Percentiles rank a stretch among this genome's conserved stretches.
Conservation (phyloP, 306 rosid genomes). For the Rosa lucieae region DNA sequence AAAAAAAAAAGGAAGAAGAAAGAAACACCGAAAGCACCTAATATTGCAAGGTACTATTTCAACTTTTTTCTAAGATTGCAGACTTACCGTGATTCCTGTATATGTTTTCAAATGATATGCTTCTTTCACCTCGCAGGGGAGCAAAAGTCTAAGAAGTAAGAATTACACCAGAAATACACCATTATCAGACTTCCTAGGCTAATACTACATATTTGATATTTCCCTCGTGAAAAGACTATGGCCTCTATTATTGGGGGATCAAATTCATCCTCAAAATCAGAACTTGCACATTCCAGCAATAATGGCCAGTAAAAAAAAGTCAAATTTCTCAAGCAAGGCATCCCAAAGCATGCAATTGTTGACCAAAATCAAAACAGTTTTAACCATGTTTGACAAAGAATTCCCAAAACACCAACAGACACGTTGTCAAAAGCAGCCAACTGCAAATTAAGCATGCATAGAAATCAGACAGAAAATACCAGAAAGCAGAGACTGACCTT, state of each 20-base stretch:
- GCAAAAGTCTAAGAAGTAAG: neutral
- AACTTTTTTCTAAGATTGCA: neutral
- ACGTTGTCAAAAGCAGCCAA: neutral
- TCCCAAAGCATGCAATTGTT: neutral
- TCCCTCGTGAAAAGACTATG: neutral
- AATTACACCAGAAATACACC: neutral
- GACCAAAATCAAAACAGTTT: neutral
- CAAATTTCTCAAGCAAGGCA: constrained; percentile 1
- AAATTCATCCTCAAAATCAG: neutral
- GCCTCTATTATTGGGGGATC: neutral
- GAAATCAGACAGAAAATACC: neutral
- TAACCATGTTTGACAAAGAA: neutral
- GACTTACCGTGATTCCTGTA: neutral
- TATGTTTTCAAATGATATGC: neutral
- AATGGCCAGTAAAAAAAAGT: neutral
- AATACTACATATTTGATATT: neutral
- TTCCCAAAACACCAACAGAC: neutral
- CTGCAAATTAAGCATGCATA: neutral
- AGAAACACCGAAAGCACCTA: neutral
- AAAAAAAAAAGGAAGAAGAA: neutral
- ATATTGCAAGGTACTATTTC: neutral
- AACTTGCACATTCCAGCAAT: constrained; percentile 9
- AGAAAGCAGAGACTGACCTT: constrained; percentile 4
- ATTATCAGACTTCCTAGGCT: neutral
- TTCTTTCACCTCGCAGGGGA: neutral